Base-by-base conservation (phyloP, 2,329 filamentous ascomycete genomes). In the Aureobasidium sp. region DNA sequence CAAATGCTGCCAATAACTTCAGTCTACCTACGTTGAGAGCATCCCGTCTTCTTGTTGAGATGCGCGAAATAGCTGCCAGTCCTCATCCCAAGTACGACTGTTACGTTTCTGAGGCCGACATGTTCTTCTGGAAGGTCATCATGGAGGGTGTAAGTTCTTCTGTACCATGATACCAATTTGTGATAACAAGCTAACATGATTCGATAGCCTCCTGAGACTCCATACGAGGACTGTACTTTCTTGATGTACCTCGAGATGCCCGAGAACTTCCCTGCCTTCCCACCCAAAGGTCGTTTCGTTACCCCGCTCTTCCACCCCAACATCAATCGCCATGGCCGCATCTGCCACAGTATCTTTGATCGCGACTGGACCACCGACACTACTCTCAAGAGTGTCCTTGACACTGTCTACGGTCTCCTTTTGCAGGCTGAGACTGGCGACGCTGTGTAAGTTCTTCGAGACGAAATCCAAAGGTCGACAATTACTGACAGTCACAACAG, bases 111-210 rank as follows among this genome's bases (percentile, higher is more conserved):
- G 74, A 76, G 60, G 64, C 65, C 29, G 74, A 77, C 61, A 72
- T 77, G 63, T 68, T 66, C 1, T 75, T 77, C 66, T 76, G 72
- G 74, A 77, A 77, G 63, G 65, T 77, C 7, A 71, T 75, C 9
- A 74, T 78, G 67, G 62, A 69, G 52, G 75, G 72, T 17, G 57
- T 60, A 34, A 60, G 57, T 60, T 20, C 3, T 15, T 9, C 10
- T 27, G 9, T 20, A 20, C 20, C 12, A 20, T 20, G 29, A 23
- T 50, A 20, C 26, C 1, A 23, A 3, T 39, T 7, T 1, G n/a
- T 2, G 9, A 27, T 5, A 2, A 34, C 7, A 3, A 44, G 39
- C 37, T 56, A 34, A 56, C 27, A 17, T 39, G 13, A 26, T 17
- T n/a, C 7, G 10, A 48, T 9, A 60, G 57, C 69, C 74, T 8